These are phyloP conservation scores for Misopates orontium DNA, from an alignment of 257 asterid genomes.

Conservation along the genomic window DNA sequence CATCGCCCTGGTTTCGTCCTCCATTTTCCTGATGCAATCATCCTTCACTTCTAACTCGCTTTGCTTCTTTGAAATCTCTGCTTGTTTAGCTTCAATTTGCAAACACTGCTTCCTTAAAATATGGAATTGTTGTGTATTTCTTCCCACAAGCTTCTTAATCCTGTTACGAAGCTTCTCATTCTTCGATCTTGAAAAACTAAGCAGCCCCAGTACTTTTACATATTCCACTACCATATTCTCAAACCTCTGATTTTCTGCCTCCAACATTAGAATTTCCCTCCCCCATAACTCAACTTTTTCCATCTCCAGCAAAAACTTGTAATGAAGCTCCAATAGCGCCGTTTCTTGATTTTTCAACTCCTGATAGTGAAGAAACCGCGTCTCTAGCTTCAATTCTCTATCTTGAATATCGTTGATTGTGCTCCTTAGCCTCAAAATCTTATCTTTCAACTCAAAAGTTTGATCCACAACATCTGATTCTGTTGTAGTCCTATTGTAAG, in stretches of 20 bases:
- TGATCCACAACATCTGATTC: not conserved
- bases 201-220: slow-evolving; percentile 31
- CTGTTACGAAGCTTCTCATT: slow-evolving; percentile 41
- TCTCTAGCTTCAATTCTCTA: slow-evolving; percentile 36
- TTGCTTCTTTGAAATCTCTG: slow-evolving; percentile 38
- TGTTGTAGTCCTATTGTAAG: not conserved
- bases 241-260: slow-evolving; percentile 40
- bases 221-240: slow-evolving; percentile 35
- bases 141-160: slow-evolving; percentile 48
- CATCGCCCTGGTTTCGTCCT: slow-evolving; percentile 42
- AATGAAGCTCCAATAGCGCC: slow-evolving; percentile 40
- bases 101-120: slow-evolving; percentile 30
- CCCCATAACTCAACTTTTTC: slow-evolving; percentile 37
- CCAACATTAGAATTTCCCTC: slow-evolving; percentile 38
- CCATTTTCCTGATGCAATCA: slow-evolving; percentile 33
- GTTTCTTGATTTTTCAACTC: slow-evolving; percentile 48
- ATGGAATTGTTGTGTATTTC: slow-evolving; percentile 23
- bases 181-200: slow-evolving; percentile 42
- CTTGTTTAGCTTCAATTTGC: slow-evolving; percentile 40
- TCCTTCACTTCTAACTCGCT: slow-evolving; percentile 36
- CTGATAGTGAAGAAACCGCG: slow-evolving; percentile 38
- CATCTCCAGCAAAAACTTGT: slow-evolving; percentile 44
- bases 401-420: slow-evolving; percentile 34
- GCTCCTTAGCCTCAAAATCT: slow-evolving; percentile 30
- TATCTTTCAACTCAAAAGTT: slow-evolving; percentile 24